Evolutionary conservation across 768 basidiomycete species (phyloP).

Genomic region (Leucogyrophana mollusca): DNA sequence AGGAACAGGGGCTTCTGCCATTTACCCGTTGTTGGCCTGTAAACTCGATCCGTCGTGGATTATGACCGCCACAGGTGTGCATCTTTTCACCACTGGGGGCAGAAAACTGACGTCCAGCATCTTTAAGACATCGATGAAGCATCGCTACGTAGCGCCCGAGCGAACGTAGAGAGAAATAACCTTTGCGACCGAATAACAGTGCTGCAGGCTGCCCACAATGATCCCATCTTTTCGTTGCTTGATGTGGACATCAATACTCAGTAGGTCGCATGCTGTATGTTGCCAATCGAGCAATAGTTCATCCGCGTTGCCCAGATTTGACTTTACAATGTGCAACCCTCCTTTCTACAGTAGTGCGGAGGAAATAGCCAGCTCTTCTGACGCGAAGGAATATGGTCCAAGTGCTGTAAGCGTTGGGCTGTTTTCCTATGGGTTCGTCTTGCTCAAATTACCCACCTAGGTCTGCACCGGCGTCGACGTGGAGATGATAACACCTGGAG

Average conservation of each 20-base stretch:
- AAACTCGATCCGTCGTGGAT: constrained; percentile 49
- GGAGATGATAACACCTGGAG: constrained; percentile 90
- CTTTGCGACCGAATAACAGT: constrained; percentile 53
- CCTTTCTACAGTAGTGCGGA: constrained; percentile 84
- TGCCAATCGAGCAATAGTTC: neutral
- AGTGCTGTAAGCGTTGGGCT: constrained; percentile 60
- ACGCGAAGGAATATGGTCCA: constrained; percentile 63
- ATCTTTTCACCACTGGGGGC: neutral
- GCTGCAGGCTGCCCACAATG: constrained; percentile 32
- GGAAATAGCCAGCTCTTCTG: constrained; percentile 61
- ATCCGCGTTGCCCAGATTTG: constrained; percentile 40
- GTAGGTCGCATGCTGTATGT: neutral
- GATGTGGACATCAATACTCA: constrained; percentile 8
- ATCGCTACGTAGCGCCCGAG: constrained; percentile 55
- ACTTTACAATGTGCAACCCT: constrained; percentile 94
- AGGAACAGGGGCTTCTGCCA: constrained; percentile 88
- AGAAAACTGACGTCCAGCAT: neutral
- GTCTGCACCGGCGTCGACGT: constrained; percentile 82
- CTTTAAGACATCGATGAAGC: constrained; percentile 64
- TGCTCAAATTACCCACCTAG: constrained; percentile 33
- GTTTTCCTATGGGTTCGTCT: neutral
- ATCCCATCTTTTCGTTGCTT: constrained; percentile 48
- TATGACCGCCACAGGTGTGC: constrained; percentile 68
- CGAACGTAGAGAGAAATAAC: constrained; percentile 58
- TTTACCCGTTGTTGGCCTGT: constrained; percentile 82